Conservation (phyloP, 2,329 filamentous ascomycete genomes). For the Xylariaceae sp. region DNA sequence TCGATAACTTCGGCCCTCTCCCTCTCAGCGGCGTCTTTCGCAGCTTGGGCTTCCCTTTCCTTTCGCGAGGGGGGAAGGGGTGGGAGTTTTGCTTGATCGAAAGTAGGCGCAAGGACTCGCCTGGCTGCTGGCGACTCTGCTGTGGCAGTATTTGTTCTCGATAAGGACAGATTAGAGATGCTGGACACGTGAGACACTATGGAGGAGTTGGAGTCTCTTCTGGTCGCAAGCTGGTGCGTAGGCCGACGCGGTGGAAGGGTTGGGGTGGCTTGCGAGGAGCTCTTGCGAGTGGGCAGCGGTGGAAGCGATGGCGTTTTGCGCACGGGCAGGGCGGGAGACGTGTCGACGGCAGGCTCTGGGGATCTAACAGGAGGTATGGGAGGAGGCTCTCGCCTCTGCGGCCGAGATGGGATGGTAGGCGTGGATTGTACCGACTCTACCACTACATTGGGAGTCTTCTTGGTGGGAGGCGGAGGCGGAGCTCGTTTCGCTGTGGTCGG, state of each 20-base stretch:
- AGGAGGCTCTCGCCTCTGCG: conserved; percentile 34
- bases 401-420: conserved; percentile 42
- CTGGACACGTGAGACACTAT: conserved; percentile 54
- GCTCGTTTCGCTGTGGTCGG: conserved; percentile 34
- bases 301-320: conserved; percentile 30
- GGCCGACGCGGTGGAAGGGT: conserved; percentile 50
- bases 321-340: conserved; percentile 27
- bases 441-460: conserved; percentile 37
- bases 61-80: conserved; percentile 54
- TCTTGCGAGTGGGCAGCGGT: conserved; percentile 37
- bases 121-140: conserved; percentile 35
- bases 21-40: conserved; percentile 35
- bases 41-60: conserved; percentile 49
- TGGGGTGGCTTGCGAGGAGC: conserved; percentile 36
- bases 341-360: conserved; percentile 19
- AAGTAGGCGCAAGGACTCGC: conserved; percentile 54
- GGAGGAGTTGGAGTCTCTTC: conserved; percentile 58
- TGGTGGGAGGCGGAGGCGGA: conserved; percentile 45
- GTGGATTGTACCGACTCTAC: conserved; percentile 30
- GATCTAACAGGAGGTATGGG: conserved; percentile 35
- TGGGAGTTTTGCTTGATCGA: conserved; percentile 56
- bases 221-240: conserved; percentile 40
- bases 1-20: conserved; percentile 28
- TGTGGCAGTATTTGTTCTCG: conserved; percentile 48
- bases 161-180: conserved; percentile 52